Evolutionary conservation across 768 basidiomycete species (phyloP).

Genomic region (Omphalotus guepiniiformis): DNA sequence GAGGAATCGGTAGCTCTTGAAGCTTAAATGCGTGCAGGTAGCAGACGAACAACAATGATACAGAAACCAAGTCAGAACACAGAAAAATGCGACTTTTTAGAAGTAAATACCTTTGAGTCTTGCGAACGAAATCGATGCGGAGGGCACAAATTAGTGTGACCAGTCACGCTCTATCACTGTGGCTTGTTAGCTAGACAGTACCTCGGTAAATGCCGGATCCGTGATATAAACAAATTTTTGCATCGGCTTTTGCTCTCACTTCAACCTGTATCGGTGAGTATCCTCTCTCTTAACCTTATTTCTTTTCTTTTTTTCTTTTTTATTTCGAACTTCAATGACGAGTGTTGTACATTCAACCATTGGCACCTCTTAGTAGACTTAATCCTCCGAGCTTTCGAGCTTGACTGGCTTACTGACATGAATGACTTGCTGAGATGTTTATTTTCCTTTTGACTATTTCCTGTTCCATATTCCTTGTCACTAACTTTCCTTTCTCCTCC

Average conservation of each 20-base stretch:
- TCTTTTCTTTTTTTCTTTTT: constrained; percentile 15
- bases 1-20: constrained; percentile 3
- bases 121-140: not conserved
- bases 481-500: not conserved
- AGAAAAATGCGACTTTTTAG: constrained; percentile 9
- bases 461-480: not conserved
- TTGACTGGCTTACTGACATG: constrained; percentile 71
- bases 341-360: constrained; percentile 73
- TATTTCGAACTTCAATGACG: constrained; percentile 49
- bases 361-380: constrained; percentile 95
- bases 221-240: too few species aligned
- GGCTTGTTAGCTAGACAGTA: constrained; percentile 4
- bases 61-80: not conserved
- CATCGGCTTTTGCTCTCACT: not conserved
- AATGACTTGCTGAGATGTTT: constrained; percentile 75
- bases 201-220: not conserved
- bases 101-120: constrained; percentile 4
- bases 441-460: constrained; percentile 31
- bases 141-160: not conserved
- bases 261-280: constrained; percentile 21
- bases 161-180: too few species aligned
- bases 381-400: constrained; percentile 33
- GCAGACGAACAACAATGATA: not conserved
- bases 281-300: too few species aligned
- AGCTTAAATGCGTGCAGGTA: not conserved